Evolutionary conservation across 1,139 yeast species (phyloP), one percentile per base, ranked within the genome.

Genomic region (Blastobotrys serpentis): DNA sequence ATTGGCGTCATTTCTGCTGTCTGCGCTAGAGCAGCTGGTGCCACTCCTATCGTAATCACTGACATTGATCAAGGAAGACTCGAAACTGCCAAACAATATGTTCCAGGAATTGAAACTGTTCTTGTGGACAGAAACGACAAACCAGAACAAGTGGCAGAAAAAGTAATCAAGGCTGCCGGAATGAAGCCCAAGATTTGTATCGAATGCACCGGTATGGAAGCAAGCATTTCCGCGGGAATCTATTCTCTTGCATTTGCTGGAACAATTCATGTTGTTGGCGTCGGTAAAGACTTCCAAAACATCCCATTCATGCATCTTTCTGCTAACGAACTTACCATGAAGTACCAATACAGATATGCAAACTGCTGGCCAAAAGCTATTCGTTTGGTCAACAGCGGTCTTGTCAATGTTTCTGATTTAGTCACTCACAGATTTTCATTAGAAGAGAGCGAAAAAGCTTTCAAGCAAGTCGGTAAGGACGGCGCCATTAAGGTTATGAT

Each of bases 1-100:
- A 92, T 89, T 53, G 97, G 97, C 33, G 70, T 89, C 44, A 73
- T 89, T 53, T 75, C 84, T 46, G 95, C 95, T 30, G 79, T 84
- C 38, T 84, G 83, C 29, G 95, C 94, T 17, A 77, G 77, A 49
- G 86, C 90, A 11, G 86, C 84, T 57, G 97, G 97, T 30, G 95
- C 96, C 5, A 71, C 82, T 30, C 76, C 78, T 26, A 77, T 86
- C 42, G 74, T 82, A 56, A 75, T 84, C 52, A 79, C 84, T 40
- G 95, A 86, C 44, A 53, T 61, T 21, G 56, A 53, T 29, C 54
- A 53, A 23, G 49, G 51, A 6, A 50, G 63, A 38, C 53, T 61
- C 43, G 54, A 58, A 11, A 57, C 57, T 23, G 64, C 61, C 33
- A 50, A 52, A 39, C 47, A 56, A 47, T 33, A 56, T 25, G 56